phyloP scores from a whole-genome alignment of 768 basidiomycete species.

The Boletus pseudopeckii region DNA sequence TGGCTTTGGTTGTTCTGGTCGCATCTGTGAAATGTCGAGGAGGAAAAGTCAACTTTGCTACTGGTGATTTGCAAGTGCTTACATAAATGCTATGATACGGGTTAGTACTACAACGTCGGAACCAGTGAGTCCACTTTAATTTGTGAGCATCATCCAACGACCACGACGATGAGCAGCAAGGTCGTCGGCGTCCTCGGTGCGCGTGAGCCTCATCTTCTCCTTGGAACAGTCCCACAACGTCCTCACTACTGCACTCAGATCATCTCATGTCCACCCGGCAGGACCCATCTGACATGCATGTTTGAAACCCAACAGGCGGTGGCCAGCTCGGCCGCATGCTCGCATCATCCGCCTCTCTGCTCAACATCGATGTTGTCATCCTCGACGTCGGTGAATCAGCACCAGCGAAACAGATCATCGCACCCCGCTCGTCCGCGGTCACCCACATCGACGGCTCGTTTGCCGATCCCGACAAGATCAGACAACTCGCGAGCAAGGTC shows the following conservation, averaged over 20 bases:
- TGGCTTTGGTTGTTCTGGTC: constrained; percentile 30
- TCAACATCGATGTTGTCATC: constrained; percentile 79
- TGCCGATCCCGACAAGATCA: constrained; percentile 73
- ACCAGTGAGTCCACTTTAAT: not conserved
- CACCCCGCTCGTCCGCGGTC: constrained; percentile 46
- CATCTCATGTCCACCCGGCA: not conserved
- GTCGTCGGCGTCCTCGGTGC: constrained; percentile 29
- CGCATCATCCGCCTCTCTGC: constrained; percentile 79
- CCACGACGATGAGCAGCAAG: constrained; percentile 23
- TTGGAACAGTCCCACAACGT: not conserved
- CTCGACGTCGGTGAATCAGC: constrained; percentile 77
- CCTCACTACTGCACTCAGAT: constrained; percentile 15
- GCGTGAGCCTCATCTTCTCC: constrained; percentile 18
- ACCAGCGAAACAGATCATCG: constrained; percentile 87
- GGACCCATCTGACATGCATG: not conserved
- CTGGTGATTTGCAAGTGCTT: not conserved
- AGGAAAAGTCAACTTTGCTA: too few relatives aligned
- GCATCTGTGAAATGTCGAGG: constrained; percentile 9
- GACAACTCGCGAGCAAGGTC: constrained; percentile 71
- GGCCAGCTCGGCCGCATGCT: constrained; percentile 99
- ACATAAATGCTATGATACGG: not conserved
- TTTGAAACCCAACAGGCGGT: constrained; percentile 56
- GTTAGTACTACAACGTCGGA: too few relatives aligned
- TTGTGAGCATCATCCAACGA: not conserved
- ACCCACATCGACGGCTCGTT: constrained; percentile 88